Percentiles rank a stretch among this genome's conserved stretches.
phyloP scores from a whole-genome alignment of 1,284 basidiomycete species.

The Mycena citricolor region DNA sequence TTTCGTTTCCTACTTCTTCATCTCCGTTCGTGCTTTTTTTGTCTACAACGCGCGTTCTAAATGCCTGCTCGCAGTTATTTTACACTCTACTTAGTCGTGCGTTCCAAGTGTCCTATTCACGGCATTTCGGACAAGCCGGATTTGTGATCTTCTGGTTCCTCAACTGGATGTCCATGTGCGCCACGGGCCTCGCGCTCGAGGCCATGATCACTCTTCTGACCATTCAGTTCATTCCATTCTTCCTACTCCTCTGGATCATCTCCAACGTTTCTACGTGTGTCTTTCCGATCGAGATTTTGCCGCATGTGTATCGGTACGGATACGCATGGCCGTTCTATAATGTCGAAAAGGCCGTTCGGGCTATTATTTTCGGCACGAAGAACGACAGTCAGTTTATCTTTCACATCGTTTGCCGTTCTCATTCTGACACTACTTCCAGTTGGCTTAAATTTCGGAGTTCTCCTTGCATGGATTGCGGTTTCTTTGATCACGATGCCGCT shows the following conservation, averaged over 20 bases:
- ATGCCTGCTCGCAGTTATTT: conserved; percentile 27
- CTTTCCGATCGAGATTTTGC: conserved; percentile 55
- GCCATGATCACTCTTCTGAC: conserved; percentile 46
- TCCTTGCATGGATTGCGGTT: conserved; percentile 47
- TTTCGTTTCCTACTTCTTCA: conserved; percentile 40
- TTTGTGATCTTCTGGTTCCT: conserved; percentile 63
- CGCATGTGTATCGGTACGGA: conserved; percentile 51
- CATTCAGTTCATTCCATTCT: conserved; percentile 41
- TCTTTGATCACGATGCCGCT: conserved; percentile 45
- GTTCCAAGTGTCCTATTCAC: conserved; percentile 49
- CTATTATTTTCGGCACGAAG: conserved; percentile 55
- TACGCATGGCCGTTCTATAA: conserved; percentile 64
- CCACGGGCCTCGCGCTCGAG: conserved; percentile 54
- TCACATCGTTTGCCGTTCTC: not conserved
- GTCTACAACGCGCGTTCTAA: not conserved
- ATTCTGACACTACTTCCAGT: conserved; percentile 32
- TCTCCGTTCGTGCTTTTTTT: conserved; percentile 24
- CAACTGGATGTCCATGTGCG: conserved; percentile 46
- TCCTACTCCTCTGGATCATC: conserved; percentile 36
- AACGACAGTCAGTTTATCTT: conserved; percentile 33
- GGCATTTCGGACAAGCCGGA: conserved; percentile 41
- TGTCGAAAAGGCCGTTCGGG: conserved; percentile 46
- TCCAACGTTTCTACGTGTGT: conserved; percentile 52
- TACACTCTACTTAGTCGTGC: conserved; percentile 56
- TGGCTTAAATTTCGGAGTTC: conserved; percentile 51